Percentiles rank a stretch among this genome's conserved stretches.
phyloP scores from a whole-genome alignment of 495 filamentous ascomycete species.

The Penicillium canariense region DNA sequence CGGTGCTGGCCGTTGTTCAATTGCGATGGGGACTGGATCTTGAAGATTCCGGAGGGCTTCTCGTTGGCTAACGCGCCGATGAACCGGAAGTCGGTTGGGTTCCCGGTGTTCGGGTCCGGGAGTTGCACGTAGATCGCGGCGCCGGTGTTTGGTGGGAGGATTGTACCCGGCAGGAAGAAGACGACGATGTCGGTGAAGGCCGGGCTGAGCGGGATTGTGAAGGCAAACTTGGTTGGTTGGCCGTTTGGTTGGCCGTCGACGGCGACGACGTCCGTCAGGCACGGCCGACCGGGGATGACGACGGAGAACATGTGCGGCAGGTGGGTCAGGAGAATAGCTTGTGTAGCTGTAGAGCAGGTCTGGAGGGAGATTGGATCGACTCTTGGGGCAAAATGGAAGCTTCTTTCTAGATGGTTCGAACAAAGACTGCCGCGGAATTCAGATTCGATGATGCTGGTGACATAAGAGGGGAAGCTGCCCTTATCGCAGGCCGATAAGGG shows the following conservation, averaged over 20 bases:
- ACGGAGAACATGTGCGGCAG: conserved; percentile 52
- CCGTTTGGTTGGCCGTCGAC: conserved; percentile 47
- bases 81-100: conserved; percentile 63
- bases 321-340: conserved; percentile 8
- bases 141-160: conserved; percentile 70
- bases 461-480: conserved; percentile 27
- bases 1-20: conserved; percentile 12
- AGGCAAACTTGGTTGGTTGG: conserved; percentile 65
- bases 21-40: conserved; percentile 41
- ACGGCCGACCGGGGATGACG: conserved; percentile 55
- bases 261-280: conserved; percentile 59
- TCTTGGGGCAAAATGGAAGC: not conserved
- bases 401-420: not conserved
- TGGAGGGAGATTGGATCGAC: not conserved
- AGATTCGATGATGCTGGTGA: conserved; percentile 24
- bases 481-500: conserved; percentile 33
- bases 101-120: conserved; percentile 38
- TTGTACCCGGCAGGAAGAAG: conserved; percentile 80
- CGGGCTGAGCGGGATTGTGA: conserved; percentile 55
- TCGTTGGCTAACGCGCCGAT: conserved; percentile 85
- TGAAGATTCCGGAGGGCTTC: conserved; percentile 88
- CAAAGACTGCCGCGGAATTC: conserved; percentile 11
- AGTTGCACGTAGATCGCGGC: conserved; percentile 86
- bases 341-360: not conserved
- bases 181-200: conserved; percentile 78